A percentile compares a stretch with the other conserved stretches of the same genome.
Evolutionary conservation across 2,329 filamentous ascomycete species (phyloP).

Genomic region (Trichoderma gracile): DNA sequence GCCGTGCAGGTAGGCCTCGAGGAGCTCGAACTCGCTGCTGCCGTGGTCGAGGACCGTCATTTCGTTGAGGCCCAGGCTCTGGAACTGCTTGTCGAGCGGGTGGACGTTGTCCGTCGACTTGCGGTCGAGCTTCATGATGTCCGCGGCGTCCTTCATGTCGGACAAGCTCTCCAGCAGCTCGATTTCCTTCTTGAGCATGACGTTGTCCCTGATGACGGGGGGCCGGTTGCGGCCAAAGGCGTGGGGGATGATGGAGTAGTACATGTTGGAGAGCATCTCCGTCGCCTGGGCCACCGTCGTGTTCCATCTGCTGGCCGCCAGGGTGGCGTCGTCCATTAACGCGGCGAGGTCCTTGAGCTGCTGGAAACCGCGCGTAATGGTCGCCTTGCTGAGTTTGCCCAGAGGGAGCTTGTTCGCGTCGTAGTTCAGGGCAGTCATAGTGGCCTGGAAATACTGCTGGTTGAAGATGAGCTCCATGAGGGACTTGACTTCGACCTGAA

Average conservation of each 20-base stretch:
- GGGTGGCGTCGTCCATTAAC: constrained; percentile 56
- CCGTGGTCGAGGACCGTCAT: constrained; percentile 67
- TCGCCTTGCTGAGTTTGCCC: constrained; percentile 79
- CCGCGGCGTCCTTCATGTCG: constrained; percentile 80
- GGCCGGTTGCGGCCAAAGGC: constrained; percentile 73
- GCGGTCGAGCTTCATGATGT: constrained; percentile 69
- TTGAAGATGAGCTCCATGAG: constrained; percentile 86
- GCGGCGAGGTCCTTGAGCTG: constrained; percentile 73
- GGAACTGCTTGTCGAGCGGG: constrained; percentile 70
- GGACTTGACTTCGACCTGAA: constrained; percentile 61
- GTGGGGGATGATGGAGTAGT: constrained; percentile 82
- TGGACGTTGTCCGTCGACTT: constrained; percentile 57
- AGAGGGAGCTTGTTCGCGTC: constrained; percentile 76
- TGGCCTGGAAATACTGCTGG: constrained; percentile 65
- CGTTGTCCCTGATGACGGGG: constrained; percentile 61
- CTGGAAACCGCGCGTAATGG: constrained; percentile 73
- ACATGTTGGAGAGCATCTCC: constrained; percentile 71
- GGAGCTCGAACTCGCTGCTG: constrained; percentile 63
- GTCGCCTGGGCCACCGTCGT: constrained; percentile 45
- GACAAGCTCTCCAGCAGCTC: constrained; percentile 77
- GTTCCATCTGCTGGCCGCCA: constrained; percentile 49
- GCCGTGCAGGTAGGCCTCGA: constrained; percentile 66
- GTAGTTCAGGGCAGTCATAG: constrained; percentile 69
- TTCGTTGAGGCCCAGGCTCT: constrained; percentile 69
- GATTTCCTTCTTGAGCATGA: constrained; percentile 70